Base-by-base conservation (phyloP, 495 filamentous ascomycete species). In the Penicillium daleae region DNA sequence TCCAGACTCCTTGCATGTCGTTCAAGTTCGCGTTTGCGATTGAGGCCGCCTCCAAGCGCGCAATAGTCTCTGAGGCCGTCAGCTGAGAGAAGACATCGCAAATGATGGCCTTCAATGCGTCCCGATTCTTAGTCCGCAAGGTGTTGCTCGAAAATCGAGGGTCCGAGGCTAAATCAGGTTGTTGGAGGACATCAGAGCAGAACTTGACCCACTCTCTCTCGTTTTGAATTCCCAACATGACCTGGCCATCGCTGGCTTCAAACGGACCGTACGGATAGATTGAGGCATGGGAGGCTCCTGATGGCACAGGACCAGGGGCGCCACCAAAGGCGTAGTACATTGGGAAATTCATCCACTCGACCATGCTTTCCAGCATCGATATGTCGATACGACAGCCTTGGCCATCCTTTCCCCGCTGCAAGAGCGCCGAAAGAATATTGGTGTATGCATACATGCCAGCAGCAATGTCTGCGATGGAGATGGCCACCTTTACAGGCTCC, bases 201-300 rank as follows among this genome's bases (percentile, higher is more conserved):
- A 84, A 82, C 4, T 71, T 80, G 12, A 61, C 67, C 81, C 80
- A 84, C 66, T 84, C 82, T 6, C 81, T 69, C 65, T 83, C 81
- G 57, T 83, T 84, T 56, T 85, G 82, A 31, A 85, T 78, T 0
- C 81, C 82, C 19, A 85, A 65, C 81, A 85, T 83, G n/a, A 85
- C 79, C 12, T 76, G 72, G 0, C 74, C 73, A 26, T 74, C 77
- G 0, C 80, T 80, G 0, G 82, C 76, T 39, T 79, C 76, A 49
- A 85, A 85, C 0, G 80, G 80, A 0, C 82, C 82, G 53, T 85
- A 85, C 5, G 82, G 82, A 42, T 83, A 85, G 29, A 83, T 80
- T 0, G 80, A 67, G 0, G 81, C 80, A 54, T 85, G 82, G 5
- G 80, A 78, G 0, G 82, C 81, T 10, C 81, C 81, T 7, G 76